Base-by-base conservation (phyloP, 352 stramenopile genomes). In the Pythium sp. region DNA sequence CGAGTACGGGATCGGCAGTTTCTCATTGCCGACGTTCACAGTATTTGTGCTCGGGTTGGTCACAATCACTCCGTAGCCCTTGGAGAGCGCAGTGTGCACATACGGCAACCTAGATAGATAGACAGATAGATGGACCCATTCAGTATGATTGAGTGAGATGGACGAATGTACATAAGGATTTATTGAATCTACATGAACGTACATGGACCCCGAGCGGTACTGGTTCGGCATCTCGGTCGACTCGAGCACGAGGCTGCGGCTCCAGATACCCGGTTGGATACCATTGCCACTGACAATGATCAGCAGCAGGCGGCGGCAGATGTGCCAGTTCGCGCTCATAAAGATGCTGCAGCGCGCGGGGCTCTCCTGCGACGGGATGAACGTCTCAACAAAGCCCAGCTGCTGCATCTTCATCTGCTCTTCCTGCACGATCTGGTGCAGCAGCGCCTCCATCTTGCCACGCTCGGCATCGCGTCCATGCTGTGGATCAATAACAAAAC, bases 191-290 rank as follows among this genome's bases (percentile, higher is more conserved):
- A 15, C 2, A 3, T 1, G 14, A 7, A 59, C 68, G 53, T 72
- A 83, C 86, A 94, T 94, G 47, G 86, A 94, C 20, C 86, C 86
- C 1, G 87, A 92, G 53, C 87, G 83, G 69, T 94, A 93, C 66
- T 95, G 87, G 68, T 91, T 84, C 9, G 83, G 80, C 34, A 80
- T 77, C 67, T 90, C 83, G 2, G 74, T 77, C 8, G 85, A 76
- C 56, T 94, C 87, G 46, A 94, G 76, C 61, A 94, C 87, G 26
- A 94, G 80, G 58, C 80, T 91, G 54, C 87, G 85, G 65, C 87
- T 95, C 87, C 87, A 95, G 38, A 95, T 95, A 60, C 87, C 87
- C 4, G 87, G 87, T 62, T 93, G 87, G 71, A 95, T 93, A 65
- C 87, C 87, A 64, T 93, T 93, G 58, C 87, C 87, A 66, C 84